Conservation (phyloP, 2,329 filamentous ascomycete species). For the Fusarium sp. region DNA sequence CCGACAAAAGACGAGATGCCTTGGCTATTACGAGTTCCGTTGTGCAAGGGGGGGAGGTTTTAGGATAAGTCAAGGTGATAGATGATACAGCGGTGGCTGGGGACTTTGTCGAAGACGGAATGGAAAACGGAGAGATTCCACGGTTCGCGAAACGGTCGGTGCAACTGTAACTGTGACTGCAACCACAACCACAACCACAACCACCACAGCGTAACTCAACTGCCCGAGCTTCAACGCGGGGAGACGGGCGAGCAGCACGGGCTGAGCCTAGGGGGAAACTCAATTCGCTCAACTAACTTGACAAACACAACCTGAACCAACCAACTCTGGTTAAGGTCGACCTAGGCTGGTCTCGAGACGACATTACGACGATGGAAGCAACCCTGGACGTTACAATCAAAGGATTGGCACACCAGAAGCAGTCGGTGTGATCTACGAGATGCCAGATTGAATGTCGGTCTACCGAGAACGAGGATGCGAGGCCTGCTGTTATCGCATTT, state of each 20-base stretch:
- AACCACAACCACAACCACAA: neutral
- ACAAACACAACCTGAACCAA: neutral
- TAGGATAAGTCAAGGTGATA: neutral
- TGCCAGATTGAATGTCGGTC: neutral
- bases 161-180: neutral
- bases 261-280: slow-evolving; percentile 24
- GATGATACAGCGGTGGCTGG: neutral
- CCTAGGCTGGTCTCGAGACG: neutral
- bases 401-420: slow-evolving; percentile 33
- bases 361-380: neutral
- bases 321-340: neutral
- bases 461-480: neutral
- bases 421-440: neutral
- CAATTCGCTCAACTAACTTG: slow-evolving; percentile 13
- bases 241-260: slow-evolving; percentile 23
- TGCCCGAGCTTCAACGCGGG: slow-evolving; percentile 6
- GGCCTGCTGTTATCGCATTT: neutral
- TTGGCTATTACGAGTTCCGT: neutral
- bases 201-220: neutral
- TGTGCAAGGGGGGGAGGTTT: neutral
- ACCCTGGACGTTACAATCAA: slow-evolving; percentile 30
- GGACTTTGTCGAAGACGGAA: neutral
- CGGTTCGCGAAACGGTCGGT: neutral
- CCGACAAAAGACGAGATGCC: neutral
- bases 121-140: neutral